Evolutionary conservation across 345 rosid species (phyloP), one percentile per base, ranked within the genome.

Genomic region (Rhizophora mangle): DNA sequence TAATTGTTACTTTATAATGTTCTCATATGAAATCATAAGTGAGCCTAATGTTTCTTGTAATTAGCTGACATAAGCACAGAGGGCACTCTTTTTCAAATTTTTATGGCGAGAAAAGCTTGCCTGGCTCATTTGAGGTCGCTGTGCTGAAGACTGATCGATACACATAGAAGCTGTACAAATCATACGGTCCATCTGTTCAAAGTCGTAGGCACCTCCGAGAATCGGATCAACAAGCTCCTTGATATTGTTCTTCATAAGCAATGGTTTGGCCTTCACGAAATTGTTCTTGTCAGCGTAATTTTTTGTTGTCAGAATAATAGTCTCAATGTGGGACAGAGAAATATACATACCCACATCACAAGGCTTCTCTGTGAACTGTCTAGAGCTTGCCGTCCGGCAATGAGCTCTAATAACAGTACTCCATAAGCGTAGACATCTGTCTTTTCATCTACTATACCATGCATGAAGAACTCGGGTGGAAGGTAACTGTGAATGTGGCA

Each of bases 381-480:
- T 15, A 89, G 67, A 16, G 98, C 96, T 85, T 89, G 91, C 80
- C 72, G 84, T 65, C 96, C 98, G 0, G 98, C 89, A 27, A 89
- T 82, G 74, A 87, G 97, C 82, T 94, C 97, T 53, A 89, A 78
- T 60, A 91, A 73, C 20, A 94, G 68, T 7, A 94, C 98, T n/a
- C 98, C 96, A 3, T 82, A 91, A 53, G 96, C 97, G 81, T 84
- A 91, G 43, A 94, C 97, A 53, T 91, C 96, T 0, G 93, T 94
- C 73, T 91, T 94, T 64, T 94, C 97, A 46, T 94, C 93, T n/a
- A 94, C 98, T 53, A 85, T 85, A 18, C 96, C 97, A 24, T 94
- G 92, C 97, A 87, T 87, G 85, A 94, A 89, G 81, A 85, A 91
- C 83, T 91, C 96, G 0, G 97, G 98, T 10, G 98, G 93, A 74